A percentile compares a stretch with the other conserved stretches of the same genome.
phyloP scores from a whole-genome alignment of 148 eudicot species.

The Heliosperma pusillum region DNA sequence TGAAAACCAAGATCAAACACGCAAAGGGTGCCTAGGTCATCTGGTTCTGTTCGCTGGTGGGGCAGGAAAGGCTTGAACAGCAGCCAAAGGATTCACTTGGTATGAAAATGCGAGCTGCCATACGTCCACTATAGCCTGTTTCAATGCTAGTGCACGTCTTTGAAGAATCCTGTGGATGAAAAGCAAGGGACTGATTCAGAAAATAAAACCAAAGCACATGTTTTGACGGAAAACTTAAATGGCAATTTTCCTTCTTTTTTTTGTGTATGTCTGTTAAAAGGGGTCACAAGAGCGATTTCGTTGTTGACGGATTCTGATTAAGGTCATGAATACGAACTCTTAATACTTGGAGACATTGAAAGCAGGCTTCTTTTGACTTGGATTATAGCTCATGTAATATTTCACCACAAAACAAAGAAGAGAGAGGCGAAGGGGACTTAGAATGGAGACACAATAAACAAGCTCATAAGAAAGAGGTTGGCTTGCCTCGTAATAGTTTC shows the following conservation, averaged over 20 bases:
- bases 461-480: not conserved
- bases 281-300: no score
- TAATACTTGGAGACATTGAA: not conserved
- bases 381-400: not conserved
- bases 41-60: slow-evolving; percentile 29
- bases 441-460: not conserved
- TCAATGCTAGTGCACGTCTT: slow-evolving; percentile 43
- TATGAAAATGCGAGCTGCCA: slow-evolving; percentile 98
- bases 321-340: not conserved
- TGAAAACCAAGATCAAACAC: not conserved
- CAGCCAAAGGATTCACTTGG: slow-evolving; percentile 98
- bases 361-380: not conserved
- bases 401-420: not conserved
- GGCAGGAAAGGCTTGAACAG: slow-evolving; percentile 64
- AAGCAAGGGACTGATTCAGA: slow-evolving; percentile 9
- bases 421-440: not conserved
- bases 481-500: slow-evolving; percentile 54
- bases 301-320: not conserved
- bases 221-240: not conserved
- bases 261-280: not conserved
- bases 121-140: slow-evolving; percentile 61
- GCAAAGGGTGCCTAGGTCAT: not conserved
- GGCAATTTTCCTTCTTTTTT: not conserved
- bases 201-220: not conserved
- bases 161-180: slow-evolving; percentile 39